Conservation (phyloP, 495 filamentous ascomycete genomes). For the Daldinia childiae region DNA sequence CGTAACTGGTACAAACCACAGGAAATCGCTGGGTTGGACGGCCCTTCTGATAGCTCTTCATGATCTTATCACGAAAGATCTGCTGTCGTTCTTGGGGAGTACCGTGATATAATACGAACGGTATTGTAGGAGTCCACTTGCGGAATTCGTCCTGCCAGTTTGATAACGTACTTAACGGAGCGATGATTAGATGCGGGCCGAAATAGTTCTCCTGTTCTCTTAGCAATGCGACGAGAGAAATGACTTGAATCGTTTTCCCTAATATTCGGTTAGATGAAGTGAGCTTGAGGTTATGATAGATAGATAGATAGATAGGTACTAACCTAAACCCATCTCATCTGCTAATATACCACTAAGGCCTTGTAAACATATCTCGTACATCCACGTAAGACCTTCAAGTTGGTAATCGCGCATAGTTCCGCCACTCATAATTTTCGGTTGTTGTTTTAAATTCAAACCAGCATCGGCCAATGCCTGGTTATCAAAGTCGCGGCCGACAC, state of each 20-base stretch:
- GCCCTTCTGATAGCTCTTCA: constrained; percentile 60
- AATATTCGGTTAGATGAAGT: constrained; percentile 22
- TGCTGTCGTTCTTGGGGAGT: constrained; percentile 74
- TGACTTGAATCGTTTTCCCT: constrained; percentile 91
- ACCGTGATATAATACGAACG: constrained; percentile 90
- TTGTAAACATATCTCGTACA: constrained; percentile 82
- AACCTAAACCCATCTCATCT: constrained; percentile 95
- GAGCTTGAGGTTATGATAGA: not conserved
- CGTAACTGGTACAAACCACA: constrained; percentile 91
- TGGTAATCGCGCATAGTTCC: constrained; percentile 95
- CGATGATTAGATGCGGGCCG: constrained; percentile 89
- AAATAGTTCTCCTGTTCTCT: constrained; percentile 81
- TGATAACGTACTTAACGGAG: constrained; percentile 88
- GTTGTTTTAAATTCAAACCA: constrained; percentile 79
- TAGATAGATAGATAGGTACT: constrained; percentile 23
- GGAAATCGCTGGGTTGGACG: constrained; percentile 73
- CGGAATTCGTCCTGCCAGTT: constrained; percentile 98
- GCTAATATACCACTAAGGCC: constrained; percentile 94
- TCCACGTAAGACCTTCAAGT: constrained; percentile 92
- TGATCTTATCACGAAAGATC: constrained; percentile 72
- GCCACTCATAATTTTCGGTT: constrained; percentile 84
- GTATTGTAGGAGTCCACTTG: constrained; percentile 86
- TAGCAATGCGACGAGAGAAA: constrained; percentile 87
- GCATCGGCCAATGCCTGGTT: constrained; percentile 75
- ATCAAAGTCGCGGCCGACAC: constrained; percentile 62